Evolutionary conservation across 1,139 yeast species (phyloP).

Genomic region (Blastobotrys elegans): DNA sequence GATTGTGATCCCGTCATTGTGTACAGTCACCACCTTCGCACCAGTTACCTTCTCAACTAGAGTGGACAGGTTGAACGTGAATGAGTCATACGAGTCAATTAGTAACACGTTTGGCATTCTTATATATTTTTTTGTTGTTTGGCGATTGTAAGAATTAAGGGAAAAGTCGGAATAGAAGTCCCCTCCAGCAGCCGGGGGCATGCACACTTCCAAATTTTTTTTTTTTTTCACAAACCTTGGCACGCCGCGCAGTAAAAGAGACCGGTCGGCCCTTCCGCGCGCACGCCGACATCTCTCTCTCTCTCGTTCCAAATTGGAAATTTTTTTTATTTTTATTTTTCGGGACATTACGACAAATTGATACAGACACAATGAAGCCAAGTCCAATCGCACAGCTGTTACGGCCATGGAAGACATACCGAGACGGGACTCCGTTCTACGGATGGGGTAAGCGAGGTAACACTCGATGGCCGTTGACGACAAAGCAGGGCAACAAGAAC

Average conservation of each 20-base stretch:
- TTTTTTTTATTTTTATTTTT: not conserved
- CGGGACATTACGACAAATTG: not conserved
- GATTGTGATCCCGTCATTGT: slow-evolving; percentile 60
- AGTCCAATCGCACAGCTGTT: slow-evolving; percentile 42
- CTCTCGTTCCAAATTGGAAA: too few relatives aligned
- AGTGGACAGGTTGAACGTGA: slow-evolving; percentile 73
- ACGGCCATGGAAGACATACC: slow-evolving; percentile 80
- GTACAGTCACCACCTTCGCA: slow-evolving; percentile 60
- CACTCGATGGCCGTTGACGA: slow-evolving; percentile 78
- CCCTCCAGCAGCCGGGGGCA: too few relatives aligned
- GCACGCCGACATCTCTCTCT: too few relatives aligned
- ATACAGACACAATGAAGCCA: slow-evolving; percentile 32
- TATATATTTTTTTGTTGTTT: not conserved
- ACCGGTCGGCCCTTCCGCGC: too few relatives aligned
- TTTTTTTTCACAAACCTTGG: too few relatives aligned
- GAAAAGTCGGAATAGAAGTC: too few relatives aligned
- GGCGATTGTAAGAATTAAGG: too few relatives aligned
- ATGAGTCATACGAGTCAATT: slow-evolving; percentile 92
- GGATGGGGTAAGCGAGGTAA: slow-evolving; percentile 75
- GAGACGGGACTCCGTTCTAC: slow-evolving; percentile 80
- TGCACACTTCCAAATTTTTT: too few relatives aligned
- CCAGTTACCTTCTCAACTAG: slow-evolving; percentile 54
- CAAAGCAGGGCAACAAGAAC: slow-evolving; percentile 92
- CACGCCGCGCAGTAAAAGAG: too few relatives aligned
- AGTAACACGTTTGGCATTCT: slow-evolving; percentile 47